phyloP scores from a whole-genome alignment of 208 protist genomes.

The Naegleria lovaniensis region DNA sequence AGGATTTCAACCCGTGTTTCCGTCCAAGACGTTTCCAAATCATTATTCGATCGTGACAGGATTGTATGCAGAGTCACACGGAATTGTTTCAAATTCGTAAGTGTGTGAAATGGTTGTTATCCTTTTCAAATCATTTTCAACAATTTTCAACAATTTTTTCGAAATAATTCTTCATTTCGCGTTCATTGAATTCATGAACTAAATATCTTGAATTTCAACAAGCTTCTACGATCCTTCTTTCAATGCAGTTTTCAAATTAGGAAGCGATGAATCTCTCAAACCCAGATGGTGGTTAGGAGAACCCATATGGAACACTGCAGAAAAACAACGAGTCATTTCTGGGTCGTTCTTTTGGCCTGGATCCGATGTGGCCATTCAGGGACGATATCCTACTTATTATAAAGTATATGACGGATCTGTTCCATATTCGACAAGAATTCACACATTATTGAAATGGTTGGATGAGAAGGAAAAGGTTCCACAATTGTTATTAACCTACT shows the following conservation, averaged over 20 bases:
- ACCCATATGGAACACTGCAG: constrained; percentile 4
- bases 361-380: background rate
- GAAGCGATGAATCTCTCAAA: background rate
- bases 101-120: no score
- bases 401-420: background rate
- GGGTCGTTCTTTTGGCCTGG: background rate
- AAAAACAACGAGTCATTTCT: background rate
- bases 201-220: no score
- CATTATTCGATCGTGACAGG: constrained; percentile 4
- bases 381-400: background rate
- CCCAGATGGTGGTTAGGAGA: background rate
- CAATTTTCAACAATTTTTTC: no score
- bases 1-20: background rate
- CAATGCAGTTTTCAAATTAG: background rate
- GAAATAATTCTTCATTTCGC: no score
- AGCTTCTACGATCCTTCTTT: background rate
- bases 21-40: constrained; percentile 2
- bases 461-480: background rate
- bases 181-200: no score
- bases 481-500: background rate
- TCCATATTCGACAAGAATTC: background rate
- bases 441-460: background rate
- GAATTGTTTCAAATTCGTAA: background rate
- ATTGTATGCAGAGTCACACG: background rate
- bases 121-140: no score